Percentiles rank a stretch among this genome's conserved stretches.
Conservation (phyloP, 2,329 filamentous ascomycete genomes). For the Graphiopsis chlorocephala region DNA sequence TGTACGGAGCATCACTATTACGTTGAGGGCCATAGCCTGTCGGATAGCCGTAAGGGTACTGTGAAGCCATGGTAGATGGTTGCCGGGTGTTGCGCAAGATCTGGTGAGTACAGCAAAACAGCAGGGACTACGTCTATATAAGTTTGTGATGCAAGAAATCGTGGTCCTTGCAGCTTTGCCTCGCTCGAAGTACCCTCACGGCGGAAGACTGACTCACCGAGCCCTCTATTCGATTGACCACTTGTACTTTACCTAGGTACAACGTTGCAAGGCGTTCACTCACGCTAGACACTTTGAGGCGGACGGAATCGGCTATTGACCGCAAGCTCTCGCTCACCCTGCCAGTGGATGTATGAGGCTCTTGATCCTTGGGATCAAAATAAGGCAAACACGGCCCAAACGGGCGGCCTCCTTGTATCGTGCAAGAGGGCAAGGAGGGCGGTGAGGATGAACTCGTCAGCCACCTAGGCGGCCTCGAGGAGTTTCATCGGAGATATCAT, state of each 20-base stretch:
- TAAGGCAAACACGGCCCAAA: not conserved
- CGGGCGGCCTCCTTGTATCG: not conserved
- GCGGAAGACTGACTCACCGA: not conserved
- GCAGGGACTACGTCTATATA: not conserved
- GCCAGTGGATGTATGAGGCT: not conserved
- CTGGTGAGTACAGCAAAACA: not conserved
- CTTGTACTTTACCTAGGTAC: not conserved
- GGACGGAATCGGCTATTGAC: not conserved
- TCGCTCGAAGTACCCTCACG: not conserved
- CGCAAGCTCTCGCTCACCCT: not conserved
- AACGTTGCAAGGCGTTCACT: not conserved
- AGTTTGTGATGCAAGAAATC: not conserved
- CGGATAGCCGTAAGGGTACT: not conserved
- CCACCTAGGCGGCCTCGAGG: not conserved
- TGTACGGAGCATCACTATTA: not conserved
- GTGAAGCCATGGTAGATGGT: not conserved
- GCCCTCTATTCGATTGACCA: not conserved
- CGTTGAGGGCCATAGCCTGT: not conserved
- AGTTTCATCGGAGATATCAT: not conserved
- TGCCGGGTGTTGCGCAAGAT: not conserved
- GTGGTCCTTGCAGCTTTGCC: not conserved
- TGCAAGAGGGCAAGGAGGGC: not conserved
- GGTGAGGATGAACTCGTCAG: not conserved
- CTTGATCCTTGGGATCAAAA: not conserved
- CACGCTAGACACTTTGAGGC: not conserved